These are phyloP conservation scores for Amanita rimosa DNA, from an alignment of 768 basidiomycete genomes.

Conservation along the genomic window DNA sequence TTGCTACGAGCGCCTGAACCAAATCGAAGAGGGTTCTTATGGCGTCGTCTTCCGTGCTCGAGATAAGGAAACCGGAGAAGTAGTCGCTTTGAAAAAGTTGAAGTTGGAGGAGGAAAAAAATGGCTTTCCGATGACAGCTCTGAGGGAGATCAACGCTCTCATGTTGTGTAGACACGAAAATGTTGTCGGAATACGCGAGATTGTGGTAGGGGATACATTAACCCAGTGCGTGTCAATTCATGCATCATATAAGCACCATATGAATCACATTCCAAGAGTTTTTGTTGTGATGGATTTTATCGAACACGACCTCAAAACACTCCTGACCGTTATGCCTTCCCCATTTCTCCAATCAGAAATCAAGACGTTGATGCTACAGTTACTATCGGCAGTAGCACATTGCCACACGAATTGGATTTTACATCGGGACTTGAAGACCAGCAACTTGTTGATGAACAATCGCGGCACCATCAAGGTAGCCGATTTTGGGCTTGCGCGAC, in stretches of 20 bases:
- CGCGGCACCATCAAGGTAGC: constrained; percentile 98
- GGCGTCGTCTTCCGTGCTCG: constrained; percentile 95
- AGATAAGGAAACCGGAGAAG: constrained; percentile 90
- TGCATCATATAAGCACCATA: constrained; percentile 13
- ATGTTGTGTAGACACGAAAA: constrained; percentile 94
- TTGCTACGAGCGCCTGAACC: constrained; percentile 87
- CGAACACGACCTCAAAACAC: constrained; percentile 96
- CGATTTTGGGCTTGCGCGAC: constrained; percentile 92
- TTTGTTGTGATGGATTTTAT: constrained; percentile 99
- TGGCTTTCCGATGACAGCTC: constrained; percentile 94
- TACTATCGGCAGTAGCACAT: constrained; percentile 85
- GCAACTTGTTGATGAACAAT: constrained; percentile 98
- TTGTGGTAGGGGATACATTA: constrained; percentile 96
- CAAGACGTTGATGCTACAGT: constrained; percentile 91
- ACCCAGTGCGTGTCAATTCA: constrained; percentile 76
- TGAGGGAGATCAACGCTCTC: constrained; percentile 92
- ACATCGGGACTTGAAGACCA: constrained; percentile 95
- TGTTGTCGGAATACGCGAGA: constrained; percentile 93
- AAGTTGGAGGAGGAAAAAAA: constrained; percentile 99
- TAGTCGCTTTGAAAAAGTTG: constrained; percentile 94
- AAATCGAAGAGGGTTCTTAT: constrained; percentile 98
- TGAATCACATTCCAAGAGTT: constrained; percentile 48
- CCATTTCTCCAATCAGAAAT: constrained; percentile 97
- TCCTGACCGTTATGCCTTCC: constrained; percentile 88
- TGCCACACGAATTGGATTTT: constrained; percentile 98